Percentiles rank a stretch among this genome's conserved stretches.
Conservation (phyloP, 495 filamentous ascomycete species). For the Antarctomyces pellizariae region DNA sequence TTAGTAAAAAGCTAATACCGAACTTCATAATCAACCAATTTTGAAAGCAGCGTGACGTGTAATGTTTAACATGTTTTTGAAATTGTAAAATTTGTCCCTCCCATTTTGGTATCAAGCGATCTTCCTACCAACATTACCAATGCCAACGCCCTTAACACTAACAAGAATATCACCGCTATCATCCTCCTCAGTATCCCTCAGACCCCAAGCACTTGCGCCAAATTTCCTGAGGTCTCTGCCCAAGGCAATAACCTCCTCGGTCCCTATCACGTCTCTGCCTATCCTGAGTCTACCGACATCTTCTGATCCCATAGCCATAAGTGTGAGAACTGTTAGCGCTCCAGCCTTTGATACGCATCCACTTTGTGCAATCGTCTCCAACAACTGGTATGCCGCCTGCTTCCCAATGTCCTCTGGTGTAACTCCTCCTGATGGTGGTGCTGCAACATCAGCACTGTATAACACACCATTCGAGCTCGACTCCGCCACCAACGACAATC, state of each 20-base stretch:
- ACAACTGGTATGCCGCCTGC: slow-evolving; percentile 66
- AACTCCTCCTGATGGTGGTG: slow-evolving; percentile 55
- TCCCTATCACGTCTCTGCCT: slow-evolving; percentile 56
- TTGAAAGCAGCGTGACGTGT: no score
- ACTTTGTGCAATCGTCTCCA: slow-evolving; percentile 60
- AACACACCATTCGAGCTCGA: slow-evolving; percentile 54
- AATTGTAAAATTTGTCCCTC: no score
- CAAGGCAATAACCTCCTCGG: slow-evolving; percentile 52
- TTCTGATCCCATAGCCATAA: slow-evolving; percentile 89
- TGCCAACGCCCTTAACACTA: slow-evolving; percentile 77
- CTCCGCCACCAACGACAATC: slow-evolving; percentile 75
- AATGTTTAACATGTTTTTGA: no score
- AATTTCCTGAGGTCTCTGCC: slow-evolving; percentile 68
- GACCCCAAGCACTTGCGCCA: slow-evolving; percentile 67
- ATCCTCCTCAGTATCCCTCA: slow-evolving; percentile 52
- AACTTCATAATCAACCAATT: no score
- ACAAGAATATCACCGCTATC: slow-evolving; percentile 51
- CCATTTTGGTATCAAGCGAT: no score
- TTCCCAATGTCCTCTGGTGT: slow-evolving; percentile 78
- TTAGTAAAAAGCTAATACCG: no score
- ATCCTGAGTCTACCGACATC: slow-evolving; percentile 32
- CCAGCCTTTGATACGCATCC: slow-evolving; percentile 56
- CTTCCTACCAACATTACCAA: slow-evolving; percentile 90
- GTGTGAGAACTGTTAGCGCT: slow-evolving; percentile 43
- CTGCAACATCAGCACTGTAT: slow-evolving; percentile 70